Evolutionary conservation across 108 stramenopile genomes (phyloP).

Genomic region (Mediolabrus comicus): DNA sequence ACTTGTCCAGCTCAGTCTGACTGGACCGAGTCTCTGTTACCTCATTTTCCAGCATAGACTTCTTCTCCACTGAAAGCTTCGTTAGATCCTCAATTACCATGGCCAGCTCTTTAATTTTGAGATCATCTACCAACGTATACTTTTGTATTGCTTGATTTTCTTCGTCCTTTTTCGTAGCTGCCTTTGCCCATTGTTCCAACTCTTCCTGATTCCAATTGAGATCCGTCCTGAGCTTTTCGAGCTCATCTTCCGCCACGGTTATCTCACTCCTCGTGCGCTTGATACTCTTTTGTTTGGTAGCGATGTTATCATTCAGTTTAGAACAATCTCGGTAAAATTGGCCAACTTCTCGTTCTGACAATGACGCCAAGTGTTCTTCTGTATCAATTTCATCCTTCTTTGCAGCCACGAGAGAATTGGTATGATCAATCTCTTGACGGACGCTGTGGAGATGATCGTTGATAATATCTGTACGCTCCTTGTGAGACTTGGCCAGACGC

Average conservation of each 20-base stretch:
- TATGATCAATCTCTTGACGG: constrained; percentile 79
- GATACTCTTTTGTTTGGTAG: constrained; percentile 38
- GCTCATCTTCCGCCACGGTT: constrained; percentile 59
- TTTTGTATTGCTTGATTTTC: constrained; percentile 74
- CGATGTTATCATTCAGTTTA: constrained; percentile 17
- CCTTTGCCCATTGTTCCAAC: constrained; percentile 91
- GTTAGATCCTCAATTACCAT: constrained; percentile 67
- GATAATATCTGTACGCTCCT: constrained; percentile 72
- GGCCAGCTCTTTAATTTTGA: constrained; percentile 66
- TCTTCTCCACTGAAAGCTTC: constrained; percentile 42
- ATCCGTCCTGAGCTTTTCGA: constrained; percentile 76
- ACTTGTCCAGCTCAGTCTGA: constrained; percentile 68
- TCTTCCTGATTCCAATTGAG: constrained; percentile 93
- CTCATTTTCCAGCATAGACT: constrained; percentile 59
- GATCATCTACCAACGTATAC: constrained; percentile 80
- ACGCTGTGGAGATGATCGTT: constrained; percentile 84
- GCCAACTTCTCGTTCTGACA: constrained; percentile 67
- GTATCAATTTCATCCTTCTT: constrained; percentile 75
- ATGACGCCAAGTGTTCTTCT: constrained; percentile 70
- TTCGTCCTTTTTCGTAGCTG: constrained; percentile 84
- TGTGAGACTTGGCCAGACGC: constrained; percentile 26
- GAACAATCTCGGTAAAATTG: constrained; percentile 41
- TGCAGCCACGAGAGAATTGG: constrained; percentile 70
- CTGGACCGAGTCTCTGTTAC: constrained; percentile 57
- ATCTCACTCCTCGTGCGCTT: constrained; percentile 60